Percentiles rank a stretch among this genome's conserved stretches.
Conservation (phyloP, 176 grass and related monocot species). For the Zea mays region Zm-B73-REFERENCE-NAM-5.0 NC_050105.1:12698001-12698500, state of each 20-base stretch:
- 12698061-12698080: not conserved
- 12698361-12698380: too few species aligned
- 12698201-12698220: not conserved
- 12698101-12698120: not conserved
- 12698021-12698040: not conserved
- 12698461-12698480: too few species aligned
- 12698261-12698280: too few species aligned
- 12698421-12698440: too few species aligned
- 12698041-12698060: not conserved
- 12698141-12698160: not conserved
- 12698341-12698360: too few species aligned
- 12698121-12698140: not conserved
- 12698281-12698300: too few species aligned
- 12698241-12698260: not conserved
- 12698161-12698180: not conserved
- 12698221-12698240: not conserved
- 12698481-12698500: too few species aligned
- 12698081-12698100: not conserved
- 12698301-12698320: too few species aligned
- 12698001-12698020: not conserved
- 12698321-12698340: too few species aligned
- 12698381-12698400: too few species aligned
- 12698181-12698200: not conserved
- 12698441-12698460: too few species aligned
- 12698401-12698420: too few species aligned